phyloP scores from a whole-genome alignment of 306 rosid species.

The Trifolium repens region DNA sequence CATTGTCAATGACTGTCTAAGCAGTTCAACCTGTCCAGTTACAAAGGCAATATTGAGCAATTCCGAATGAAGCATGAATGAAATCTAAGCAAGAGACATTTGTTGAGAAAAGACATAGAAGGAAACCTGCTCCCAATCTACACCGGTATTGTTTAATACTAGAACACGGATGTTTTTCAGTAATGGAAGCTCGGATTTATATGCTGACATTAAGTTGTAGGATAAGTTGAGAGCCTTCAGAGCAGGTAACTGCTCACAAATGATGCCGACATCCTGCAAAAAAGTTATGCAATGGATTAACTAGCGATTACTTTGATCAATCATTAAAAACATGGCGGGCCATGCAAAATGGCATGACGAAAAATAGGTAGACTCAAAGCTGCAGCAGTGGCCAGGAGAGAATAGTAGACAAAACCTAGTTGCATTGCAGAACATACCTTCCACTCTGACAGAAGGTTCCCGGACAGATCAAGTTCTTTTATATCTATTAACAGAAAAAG shows the following conservation, averaged over 20 bases:
- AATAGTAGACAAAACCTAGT: slow-evolving; percentile 36
- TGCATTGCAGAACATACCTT: slow-evolving; percentile 57
- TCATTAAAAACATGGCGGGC: slow-evolving; percentile 17
- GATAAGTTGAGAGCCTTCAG: slow-evolving; percentile 76
- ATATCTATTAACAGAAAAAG: slow-evolving; percentile 61
- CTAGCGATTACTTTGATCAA: slow-evolving; percentile 29
- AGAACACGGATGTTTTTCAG: slow-evolving; percentile 64
- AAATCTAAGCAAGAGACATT: slow-evolving; percentile 17
- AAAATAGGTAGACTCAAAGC: slow-evolving; percentile 21
- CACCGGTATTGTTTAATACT: slow-evolving; percentile 75
- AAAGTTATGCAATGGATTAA: slow-evolving; percentile 40
- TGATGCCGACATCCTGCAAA: slow-evolving; percentile 79
- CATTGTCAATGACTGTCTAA: slow-evolving; percentile 63
- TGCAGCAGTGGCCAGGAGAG: slow-evolving; percentile 29
- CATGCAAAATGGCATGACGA: slow-evolving; percentile 14
- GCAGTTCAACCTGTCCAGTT: slow-evolving; percentile 72
- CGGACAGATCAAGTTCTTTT: slow-evolving; percentile 85
- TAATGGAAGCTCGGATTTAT: slow-evolving; percentile 57
- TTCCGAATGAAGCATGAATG: not conserved
- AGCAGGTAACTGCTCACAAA: slow-evolving; percentile 77
- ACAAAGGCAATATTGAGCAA: slow-evolving; percentile 43
- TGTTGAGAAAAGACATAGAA: slow-evolving; percentile 31
- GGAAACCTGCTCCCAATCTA: slow-evolving; percentile 79
- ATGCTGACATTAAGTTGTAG: slow-evolving; percentile 64
- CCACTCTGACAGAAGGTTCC: slow-evolving; percentile 91